Evolutionary conservation across 2,329 filamentous ascomycete genomes (phyloP).

Genomic region (Aaosphaeria arxii): DNA sequence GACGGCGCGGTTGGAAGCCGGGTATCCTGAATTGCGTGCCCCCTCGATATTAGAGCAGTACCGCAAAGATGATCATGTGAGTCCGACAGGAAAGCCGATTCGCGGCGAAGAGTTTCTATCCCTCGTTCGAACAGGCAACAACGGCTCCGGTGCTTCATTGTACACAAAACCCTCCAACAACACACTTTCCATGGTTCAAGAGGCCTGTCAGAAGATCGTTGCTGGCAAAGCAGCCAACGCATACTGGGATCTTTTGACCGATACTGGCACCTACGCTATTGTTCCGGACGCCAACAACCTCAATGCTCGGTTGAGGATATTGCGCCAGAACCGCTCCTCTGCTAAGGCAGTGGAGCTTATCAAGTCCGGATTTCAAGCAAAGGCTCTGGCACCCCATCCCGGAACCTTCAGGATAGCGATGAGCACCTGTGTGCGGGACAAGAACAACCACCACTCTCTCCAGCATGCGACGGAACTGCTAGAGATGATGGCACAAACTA

Average conservation of each 20-base stretch:
- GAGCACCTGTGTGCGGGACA: slow-evolving; percentile 70
- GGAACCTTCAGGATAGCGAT: slow-evolving; percentile 71
- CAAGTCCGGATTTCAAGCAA: slow-evolving; percentile 21
- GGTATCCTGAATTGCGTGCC: slow-evolving; percentile 35
- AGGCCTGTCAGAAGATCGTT: slow-evolving; percentile 59
- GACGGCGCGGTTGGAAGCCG: slow-evolving; percentile 20
- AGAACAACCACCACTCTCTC: slow-evolving; percentile 69
- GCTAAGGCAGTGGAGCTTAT: slow-evolving; percentile 60
- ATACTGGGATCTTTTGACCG: slow-evolving; percentile 76
- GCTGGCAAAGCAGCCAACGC: slow-evolving; percentile 60
- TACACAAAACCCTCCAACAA: slow-evolving; percentile 52
- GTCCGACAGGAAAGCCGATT: slow-evolving; percentile 12
- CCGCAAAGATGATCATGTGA: slow-evolving; percentile 25
- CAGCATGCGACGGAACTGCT: slow-evolving; percentile 64
- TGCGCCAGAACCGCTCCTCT: slow-evolving; percentile 66
- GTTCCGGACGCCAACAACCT: slow-evolving; percentile 71
- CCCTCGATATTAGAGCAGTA: slow-evolving; percentile 22
- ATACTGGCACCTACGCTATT: slow-evolving; percentile 53
- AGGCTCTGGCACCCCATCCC: slow-evolving; percentile 24
- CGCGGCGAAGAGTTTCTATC: slow-evolving; percentile 34
- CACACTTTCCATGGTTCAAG: slow-evolving; percentile 66
- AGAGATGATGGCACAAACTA: slow-evolving; percentile 35
- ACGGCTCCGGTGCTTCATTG: slow-evolving; percentile 26
- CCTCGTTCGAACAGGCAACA: slow-evolving; percentile 17
- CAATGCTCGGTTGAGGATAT: slow-evolving; percentile 63